These are phyloP conservation scores for Elongisporangium senticosum DNA, from an alignment of 352 stramenopile genomes.

Conservation along the genomic window DNA sequence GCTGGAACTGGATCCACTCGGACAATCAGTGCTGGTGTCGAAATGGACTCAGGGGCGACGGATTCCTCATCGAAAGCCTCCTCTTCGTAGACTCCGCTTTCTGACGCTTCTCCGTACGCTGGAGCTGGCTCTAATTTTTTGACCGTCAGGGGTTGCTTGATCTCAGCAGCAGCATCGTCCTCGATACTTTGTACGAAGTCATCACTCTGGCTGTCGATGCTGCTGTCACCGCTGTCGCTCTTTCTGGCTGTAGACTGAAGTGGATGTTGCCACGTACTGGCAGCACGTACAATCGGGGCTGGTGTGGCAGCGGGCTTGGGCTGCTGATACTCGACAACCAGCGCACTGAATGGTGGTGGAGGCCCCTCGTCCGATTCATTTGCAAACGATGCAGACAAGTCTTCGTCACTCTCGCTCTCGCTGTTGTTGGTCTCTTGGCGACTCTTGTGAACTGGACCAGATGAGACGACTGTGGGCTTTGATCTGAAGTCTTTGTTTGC, in stretches of 20 bases:
- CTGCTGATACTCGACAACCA: background rate
- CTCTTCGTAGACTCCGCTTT: conserved; percentile 44
- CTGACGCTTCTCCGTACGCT: conserved; percentile 13
- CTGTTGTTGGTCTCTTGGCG: conserved; percentile 1
- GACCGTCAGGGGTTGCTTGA: no score
- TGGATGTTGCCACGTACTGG: background rate
- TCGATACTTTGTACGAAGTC: background rate
- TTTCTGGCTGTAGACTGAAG: background rate
- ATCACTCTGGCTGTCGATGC: background rate
- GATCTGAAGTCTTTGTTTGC: background rate
- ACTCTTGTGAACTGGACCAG: background rate
- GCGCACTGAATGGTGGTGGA: conserved; percentile 8
- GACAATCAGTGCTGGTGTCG: background rate
- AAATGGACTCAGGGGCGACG: background rate
- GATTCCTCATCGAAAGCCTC: conserved; percentile 56
- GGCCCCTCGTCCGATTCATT: conserved; percentile 10
- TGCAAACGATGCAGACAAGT: conserved; percentile 10
- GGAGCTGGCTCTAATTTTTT: background rate
- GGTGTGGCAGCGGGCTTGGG: background rate
- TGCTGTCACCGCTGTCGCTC: background rate
- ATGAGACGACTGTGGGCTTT: background rate
- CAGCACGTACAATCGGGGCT: background rate
- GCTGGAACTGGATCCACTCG: background rate
- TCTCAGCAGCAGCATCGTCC: background rate
- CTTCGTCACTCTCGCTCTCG: conserved; percentile 6